A percentile compares a stretch with the other conserved stretches of the same genome.
Conservation (phyloP, 805 yeast genomes). For the Vanderwaltozyma verrucispora region DNA sequence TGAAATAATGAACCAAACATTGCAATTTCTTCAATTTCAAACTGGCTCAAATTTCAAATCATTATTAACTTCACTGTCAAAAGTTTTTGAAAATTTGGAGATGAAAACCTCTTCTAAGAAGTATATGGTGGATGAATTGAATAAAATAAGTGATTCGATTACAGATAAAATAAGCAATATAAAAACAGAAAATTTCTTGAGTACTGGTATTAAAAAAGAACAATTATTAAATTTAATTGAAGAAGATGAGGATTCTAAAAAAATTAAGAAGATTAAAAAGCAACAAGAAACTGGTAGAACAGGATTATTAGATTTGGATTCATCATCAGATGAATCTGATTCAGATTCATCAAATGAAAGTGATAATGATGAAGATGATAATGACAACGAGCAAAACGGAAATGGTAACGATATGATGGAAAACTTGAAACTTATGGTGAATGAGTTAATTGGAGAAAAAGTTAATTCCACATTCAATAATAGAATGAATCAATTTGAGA, state of each 20-base stretch:
- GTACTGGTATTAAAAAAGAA: constrained; percentile 5
- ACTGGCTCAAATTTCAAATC: constrained; percentile 20
- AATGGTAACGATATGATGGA: constrained; percentile 14
- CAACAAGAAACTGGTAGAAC: neutral
- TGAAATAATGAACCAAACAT: constrained; percentile 7
- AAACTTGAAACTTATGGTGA: constrained; percentile 20
- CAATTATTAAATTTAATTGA: neutral
- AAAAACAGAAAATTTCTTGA: constrained; percentile 14
- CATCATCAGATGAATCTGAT: constrained; percentile 3
- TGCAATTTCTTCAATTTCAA: constrained; percentile 21
- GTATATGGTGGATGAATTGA: constrained; percentile 16
- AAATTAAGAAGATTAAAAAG: neutral
- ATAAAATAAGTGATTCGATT: constrained; percentile 15
- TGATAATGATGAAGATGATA: constrained; percentile 8
- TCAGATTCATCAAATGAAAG: constrained; percentile 3
- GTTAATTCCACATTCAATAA: constrained; percentile 11
- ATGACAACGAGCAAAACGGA: too few species aligned
- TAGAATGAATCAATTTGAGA: constrained; percentile 9
- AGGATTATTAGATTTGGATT: constrained; percentile 6
- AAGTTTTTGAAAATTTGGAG: constrained; percentile 20
- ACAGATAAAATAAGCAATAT: constrained; percentile 12
- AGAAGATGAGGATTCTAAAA: neutral
- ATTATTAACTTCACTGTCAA: constrained; percentile 16
- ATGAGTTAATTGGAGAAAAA: constrained; percentile 18
- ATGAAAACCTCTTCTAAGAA: constrained; percentile 21